Evolutionary conservation across 164 flowering plant genomes (phyloP).

Genomic region (Macadamia tetraphylla): DNA sequence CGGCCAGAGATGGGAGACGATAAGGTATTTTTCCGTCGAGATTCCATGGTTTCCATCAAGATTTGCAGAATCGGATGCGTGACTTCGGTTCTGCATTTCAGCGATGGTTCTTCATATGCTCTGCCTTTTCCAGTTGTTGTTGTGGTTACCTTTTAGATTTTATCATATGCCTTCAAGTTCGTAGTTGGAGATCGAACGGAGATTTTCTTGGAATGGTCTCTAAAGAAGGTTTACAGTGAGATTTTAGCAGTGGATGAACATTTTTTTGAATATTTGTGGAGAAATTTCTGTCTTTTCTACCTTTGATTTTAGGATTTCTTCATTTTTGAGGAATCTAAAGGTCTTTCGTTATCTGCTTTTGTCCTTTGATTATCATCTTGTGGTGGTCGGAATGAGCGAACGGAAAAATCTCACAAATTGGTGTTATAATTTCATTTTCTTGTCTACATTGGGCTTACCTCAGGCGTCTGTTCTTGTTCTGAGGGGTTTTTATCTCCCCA

Average conservation of each 20-base stretch:
- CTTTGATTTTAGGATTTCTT: neutral
- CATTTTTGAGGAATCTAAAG: neutral
- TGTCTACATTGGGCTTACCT: too few relatives aligned
- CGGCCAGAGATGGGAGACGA: constrained; percentile 24
- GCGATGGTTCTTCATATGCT: neutral
- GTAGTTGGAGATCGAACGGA: neutral
- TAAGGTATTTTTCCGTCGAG: constrained; percentile 16
- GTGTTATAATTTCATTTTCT: too few relatives aligned
- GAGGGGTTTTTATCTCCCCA: neutral
- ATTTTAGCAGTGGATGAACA: neutral
- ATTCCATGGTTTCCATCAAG: constrained; percentile 3
- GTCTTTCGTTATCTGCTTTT: neutral
- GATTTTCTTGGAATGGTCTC: neutral
- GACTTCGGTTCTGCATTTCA: too few relatives aligned
- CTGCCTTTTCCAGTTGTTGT: neutral
- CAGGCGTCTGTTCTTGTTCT: too few relatives aligned
- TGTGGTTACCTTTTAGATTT: neutral
- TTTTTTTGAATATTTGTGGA: neutral
- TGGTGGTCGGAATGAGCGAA: neutral
- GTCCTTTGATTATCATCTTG: neutral
- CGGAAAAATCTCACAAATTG: too few relatives aligned
- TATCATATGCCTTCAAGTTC: neutral
- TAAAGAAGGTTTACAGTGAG: neutral
- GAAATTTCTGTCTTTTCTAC: neutral
- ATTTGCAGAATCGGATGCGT: neutral